Base-by-base conservation (phyloP, 2,329 filamentous ascomycete genomes). In the Colletotrichum musicola region DNA sequence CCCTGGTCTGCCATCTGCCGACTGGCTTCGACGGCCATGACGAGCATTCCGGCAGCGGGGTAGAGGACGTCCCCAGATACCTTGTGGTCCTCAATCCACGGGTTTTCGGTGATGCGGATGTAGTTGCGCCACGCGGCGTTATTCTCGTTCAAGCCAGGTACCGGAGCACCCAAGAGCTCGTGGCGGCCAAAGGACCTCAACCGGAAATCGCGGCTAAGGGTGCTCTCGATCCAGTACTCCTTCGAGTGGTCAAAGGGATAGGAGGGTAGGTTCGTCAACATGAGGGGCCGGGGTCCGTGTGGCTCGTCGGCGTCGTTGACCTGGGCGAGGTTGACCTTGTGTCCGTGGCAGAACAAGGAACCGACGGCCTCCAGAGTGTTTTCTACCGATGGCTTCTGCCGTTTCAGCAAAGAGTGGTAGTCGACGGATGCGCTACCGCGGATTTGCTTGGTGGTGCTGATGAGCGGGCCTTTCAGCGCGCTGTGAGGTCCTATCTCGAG, bases 401-500 rank as follows among this genome's bases (percentile, higher is more conserved):
- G 67, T 3, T 7, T 30, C 1, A 69, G 57, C 3, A 69, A 10
- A 4, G 67, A 62, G 20, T 69, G 63, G 6, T 69, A 69, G 51
- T 69, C 63, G 2, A 68, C 38, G 7, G 20, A 30, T 4, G 42
- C 46, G 16, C 22, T 25, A 30, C 63, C 63, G 1, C 25, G 51
- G 14, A 69, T 38, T 13, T 69, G 51, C 35, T 68, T 69, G 44
- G 22, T 35, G 1, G 53, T 69, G n/a, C 51, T 63, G 38, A 38
- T 82, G 59, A 86, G 77, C 0, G 84, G 84, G 0, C 85, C 85
- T 51, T 83, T 80, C 2, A 87, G 76, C 0, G 83, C 84, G 4
- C 83, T 78, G 70, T 86, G 84, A 1, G 85, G 84, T 0, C 85
- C 85, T 4, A 86, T 75, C 72, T 87, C 85, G 9, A 86, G 71